Evolutionary conservation across 75 land plant genomes (phyloP), one percentile per base, ranked within the genome.

Genomic region (Azolla pinnata): DNA sequence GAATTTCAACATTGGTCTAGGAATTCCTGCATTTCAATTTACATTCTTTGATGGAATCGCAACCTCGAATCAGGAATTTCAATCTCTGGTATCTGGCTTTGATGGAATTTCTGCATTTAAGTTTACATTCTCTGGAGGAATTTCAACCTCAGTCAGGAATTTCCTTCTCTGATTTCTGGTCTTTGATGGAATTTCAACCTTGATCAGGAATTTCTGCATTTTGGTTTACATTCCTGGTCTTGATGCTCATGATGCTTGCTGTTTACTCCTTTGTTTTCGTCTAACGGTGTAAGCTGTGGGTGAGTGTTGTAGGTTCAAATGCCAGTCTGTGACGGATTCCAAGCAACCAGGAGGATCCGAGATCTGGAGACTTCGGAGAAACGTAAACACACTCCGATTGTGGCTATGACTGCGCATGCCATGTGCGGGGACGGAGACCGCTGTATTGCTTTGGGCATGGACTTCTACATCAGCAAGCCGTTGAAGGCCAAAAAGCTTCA

Each of bases 401-500:
- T 63, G 29, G 65, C 65, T 5, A 63, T 63, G 65, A 63, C 65
- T 1, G 65, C 65, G 1, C 65, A 63, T 49, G 65, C 65, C 12
- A 63, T 63, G 65, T 48, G 30, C 17, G 65, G 65, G 29, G 65
- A 63, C 21, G 65, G 65, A 31, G 65, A 63, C 3, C 56, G 56
- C 7, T 63, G 65, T 31, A 63, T 63, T 48, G 65, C 65, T n/a
- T 31, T 32, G 18, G 65, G 65, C 9, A 63, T 63, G 65, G 65
- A 63, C 31, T 46, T 27, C 19, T 63, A 63, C 58, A 63, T 63
- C 1, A 63, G 57, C 55, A 63, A 63, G 25, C 65, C 65, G 27
- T 23, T 63, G 31, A 71, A 71, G 28, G 74, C 74, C 2, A 65
- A 64, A 27, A 71, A 71, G 51, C 68, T 71, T 14, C 74, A 71